Evolutionary conservation across 108 stramenopile genomes (phyloP), one percentile per base, ranked within the genome.

Genomic region (Cyclostephanos invisitatus): DNA sequence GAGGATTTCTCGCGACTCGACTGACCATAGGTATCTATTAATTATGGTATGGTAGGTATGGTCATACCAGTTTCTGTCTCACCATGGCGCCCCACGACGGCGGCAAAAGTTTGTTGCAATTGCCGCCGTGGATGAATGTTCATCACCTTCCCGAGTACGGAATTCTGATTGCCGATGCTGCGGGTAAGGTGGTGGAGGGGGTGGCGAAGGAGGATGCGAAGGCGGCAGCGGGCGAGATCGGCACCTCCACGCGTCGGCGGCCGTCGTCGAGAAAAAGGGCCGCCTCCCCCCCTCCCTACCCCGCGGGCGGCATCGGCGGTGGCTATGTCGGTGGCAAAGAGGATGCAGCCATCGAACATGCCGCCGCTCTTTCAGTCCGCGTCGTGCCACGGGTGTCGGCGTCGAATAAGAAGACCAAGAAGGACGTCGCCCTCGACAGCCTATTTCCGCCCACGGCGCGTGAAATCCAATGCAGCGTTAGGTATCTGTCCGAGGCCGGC

Each of bases 391-490:
- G 47, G 47, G 47, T 60, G 18, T n/a, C 32, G 37, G 60, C 70
- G 37, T 71, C 70, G 46, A 62, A 62, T 29, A 5, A 22, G 8
- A 71, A 49, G 15, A 15, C 59, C 18, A 72, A 51, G 18, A 72
- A 72, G 61, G 70, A 72, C 11, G 42, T 59, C 9, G 70, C 70
- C 24, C n/a, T 63, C 2, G 70, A 72, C 28, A 61, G 59, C 7
- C 35, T 60, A 20, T 54, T 48, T 22, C 58, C 53, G 22, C 70
- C 70, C 70, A 72, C 62, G 15, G 29, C 49, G 2, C 50, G 40
- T 6, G 70, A 72, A 54, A 61, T 72, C 14, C 37, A 53, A 11
- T 47, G 51, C 15, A 60, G 62, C 42, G 14, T 46, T 21, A 60
- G 70, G 35, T 62, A 72, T 53, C 48, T 72, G 25, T 48, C 59